Evolutionary conservation across 2,329 filamentous ascomycete species (phyloP).

Genomic region (Xylaria sp.): DNA sequence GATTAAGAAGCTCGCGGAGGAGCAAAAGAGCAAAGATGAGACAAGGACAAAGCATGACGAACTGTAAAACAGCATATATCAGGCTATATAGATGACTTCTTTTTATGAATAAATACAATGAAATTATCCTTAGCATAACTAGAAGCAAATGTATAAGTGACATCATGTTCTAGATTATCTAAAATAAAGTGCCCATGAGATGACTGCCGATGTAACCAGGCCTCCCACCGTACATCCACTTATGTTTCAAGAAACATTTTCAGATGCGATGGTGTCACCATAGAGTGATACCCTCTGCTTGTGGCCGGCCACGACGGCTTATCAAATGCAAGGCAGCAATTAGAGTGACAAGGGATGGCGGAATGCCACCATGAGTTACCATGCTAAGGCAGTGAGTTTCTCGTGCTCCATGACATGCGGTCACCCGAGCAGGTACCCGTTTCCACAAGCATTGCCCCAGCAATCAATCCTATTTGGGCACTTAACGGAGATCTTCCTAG

Average conservation of each 20-base stretch:
- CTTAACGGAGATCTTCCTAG: constrained; percentile 12
- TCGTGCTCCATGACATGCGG: constrained; percentile 12
- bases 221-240: background rate
- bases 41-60: constrained; percentile 39
- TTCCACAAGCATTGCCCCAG: background rate
- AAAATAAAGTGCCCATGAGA: background rate
- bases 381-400: background rate
- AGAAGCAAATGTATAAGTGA: background rate
- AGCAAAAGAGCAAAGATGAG: constrained; percentile 39
- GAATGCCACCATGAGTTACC: constrained; percentile 1
- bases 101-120: constrained; percentile 35
- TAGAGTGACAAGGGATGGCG: constrained; percentile 10
- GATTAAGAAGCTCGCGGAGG: constrained; percentile 51
- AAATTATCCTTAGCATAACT: constrained; percentile 14
- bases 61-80: constrained; percentile 33
- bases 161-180: background rate
- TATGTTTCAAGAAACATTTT: background rate
- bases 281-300: background rate
- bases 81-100: constrained; percentile 31
- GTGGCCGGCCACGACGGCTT: constrained; percentile 3
- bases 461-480: constrained; percentile 12
- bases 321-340: background rate
- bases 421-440: constrained; percentile 15
- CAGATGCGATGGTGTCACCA: background rate
- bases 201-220: background rate